A percentile compares a stretch with the other conserved stretches of the same genome.
phyloP scores from a whole-genome alignment of 2,329 filamentous ascomycete species.

The Zymoseptoria brevis region DNA sequence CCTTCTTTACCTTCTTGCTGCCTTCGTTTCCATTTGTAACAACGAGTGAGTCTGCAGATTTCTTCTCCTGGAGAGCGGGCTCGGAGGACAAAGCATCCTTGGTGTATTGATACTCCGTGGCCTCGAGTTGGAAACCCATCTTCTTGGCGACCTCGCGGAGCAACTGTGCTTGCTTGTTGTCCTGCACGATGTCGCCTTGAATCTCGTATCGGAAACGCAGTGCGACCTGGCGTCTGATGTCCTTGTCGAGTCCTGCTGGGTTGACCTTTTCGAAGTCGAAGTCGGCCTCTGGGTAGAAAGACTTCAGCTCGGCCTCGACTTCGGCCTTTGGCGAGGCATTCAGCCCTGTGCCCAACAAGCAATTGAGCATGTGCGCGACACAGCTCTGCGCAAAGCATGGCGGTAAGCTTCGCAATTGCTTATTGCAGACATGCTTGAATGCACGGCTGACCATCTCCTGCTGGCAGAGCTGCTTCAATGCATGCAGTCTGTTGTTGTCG shows the following conservation, averaged over 20 bases:
- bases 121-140: slow-evolving; percentile 78
- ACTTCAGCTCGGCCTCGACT: slow-evolving; percentile 63
- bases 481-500: slow-evolving; percentile 63
- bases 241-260: slow-evolving; percentile 59
- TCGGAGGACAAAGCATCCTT: slow-evolving; percentile 26
- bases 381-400: slow-evolving; percentile 72
- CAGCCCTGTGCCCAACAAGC: slow-evolving; percentile 68
- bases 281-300: slow-evolving; percentile 73
- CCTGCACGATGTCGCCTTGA: slow-evolving; percentile 56
- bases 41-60: slow-evolving; percentile 23
- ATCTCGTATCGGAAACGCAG: slow-evolving; percentile 72
- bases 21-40: slow-evolving; percentile 28
- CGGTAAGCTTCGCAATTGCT: slow-evolving; percentile 71
- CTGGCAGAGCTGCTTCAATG: slow-evolving; percentile 66
- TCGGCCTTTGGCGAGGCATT: slow-evolving; percentile 74
- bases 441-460: slow-evolving; percentile 94
- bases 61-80: slow-evolving; percentile 20
- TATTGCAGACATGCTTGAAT: slow-evolving; percentile 85
- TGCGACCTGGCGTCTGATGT: slow-evolving; percentile 63
- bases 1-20: slow-evolving; percentile 48
- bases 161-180: slow-evolving; percentile 69
- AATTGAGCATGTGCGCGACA: slow-evolving; percentile 84
- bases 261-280: slow-evolving; percentile 73
- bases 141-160: slow-evolving; percentile 84
- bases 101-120: slow-evolving; percentile 66